Conservation (phyloP, 1,284 basidiomycete species). For the Schizophyllum commune region DNA sequence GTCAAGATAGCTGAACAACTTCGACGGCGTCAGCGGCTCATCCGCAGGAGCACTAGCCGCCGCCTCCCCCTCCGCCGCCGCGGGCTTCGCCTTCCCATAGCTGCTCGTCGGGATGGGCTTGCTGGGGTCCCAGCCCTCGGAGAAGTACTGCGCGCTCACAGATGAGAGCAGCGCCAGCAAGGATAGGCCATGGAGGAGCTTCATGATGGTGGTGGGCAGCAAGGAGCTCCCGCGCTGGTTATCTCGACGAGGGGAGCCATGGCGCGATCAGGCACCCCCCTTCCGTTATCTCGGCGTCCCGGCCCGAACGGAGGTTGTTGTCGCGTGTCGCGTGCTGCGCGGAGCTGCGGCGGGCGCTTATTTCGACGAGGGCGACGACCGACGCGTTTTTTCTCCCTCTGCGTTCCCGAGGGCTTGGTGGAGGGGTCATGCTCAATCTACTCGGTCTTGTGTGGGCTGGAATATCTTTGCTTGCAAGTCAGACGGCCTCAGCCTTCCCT, state of each 20-base stretch:
- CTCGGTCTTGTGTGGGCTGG: neutral
- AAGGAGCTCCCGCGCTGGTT: conserved; percentile 5
- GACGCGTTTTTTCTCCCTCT: neutral
- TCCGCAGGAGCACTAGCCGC: neutral
- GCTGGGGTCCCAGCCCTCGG: conserved; percentile 69
- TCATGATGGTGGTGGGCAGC: conserved; percentile 39
- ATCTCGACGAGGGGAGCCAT: conserved; percentile 1
- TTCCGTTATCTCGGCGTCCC: neutral
- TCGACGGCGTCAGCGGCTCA: conserved; percentile 2
- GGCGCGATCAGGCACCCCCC: conserved; percentile 1
- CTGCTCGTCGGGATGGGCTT: conserved; percentile 34
- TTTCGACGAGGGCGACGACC: neutral
- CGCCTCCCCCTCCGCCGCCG: conserved; percentile 1
- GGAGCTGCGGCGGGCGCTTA: neutral
- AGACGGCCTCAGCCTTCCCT: conserved; percentile 26
- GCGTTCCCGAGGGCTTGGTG: neutral
- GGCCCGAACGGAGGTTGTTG: neutral
- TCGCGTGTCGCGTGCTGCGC: neutral
- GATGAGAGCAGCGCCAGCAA: conserved; percentile 24
- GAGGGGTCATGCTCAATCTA: neutral
- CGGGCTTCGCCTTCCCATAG: conserved; percentile 11
- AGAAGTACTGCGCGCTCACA: conserved; percentile 63
- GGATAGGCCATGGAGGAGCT: conserved; percentile 20
- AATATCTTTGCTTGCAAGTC: neutral
- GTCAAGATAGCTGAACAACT: conserved; percentile 26